Base-by-base conservation (phyloP, 2,329 filamentous ascomycete genomes). In the Cadophora sp. region DNA sequence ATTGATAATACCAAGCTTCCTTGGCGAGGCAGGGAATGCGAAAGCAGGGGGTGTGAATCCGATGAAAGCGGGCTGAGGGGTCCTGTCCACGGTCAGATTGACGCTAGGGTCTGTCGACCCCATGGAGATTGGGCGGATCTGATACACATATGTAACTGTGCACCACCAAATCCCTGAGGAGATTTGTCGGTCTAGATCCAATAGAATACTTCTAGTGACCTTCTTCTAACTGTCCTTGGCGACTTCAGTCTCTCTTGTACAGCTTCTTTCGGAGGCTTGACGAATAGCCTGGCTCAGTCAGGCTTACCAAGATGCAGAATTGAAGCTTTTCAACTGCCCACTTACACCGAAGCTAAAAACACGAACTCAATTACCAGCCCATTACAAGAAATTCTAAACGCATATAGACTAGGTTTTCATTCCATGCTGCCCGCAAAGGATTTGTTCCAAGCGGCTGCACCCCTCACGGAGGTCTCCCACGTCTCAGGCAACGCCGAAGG, bases 1-100 rank as follows among this genome's bases (percentile, higher is more conserved):
- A 34, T 43, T 51, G 27, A 51, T 19, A 51, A 63, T 63, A 63
- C 61, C 61, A 63, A 63, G 61, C 61, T 63, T 63, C 34, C 46
- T 53, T 63, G 43, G 61, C 61, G 24, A 48, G 27, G 14, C 19
- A 48, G 59, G 37, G 46, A 37, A 53, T 53, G 6, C 27, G 61
- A 51, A 51, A 34, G 29, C 14, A 63, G 48, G 31, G 31, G 61
- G 27, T 9, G 19, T 40, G 24, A 59, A 58, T 56, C 6, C 37
- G 31, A 65, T n/a, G 37, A 37, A 56, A n/a, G 37, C 24, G 48
- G 31, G 50, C 22, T 46, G 37, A 34, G 50, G 24, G 51, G 37
- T 16, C 61, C 61, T 55, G 43, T 55, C 61, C 24, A 19, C 22
- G 55, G 31, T 26, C 19, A 48, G 51, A 7, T 46, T 14, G 12